Conservation (phyloP, 164 flowering plant genomes). For the Sextonia rubra region DNA sequence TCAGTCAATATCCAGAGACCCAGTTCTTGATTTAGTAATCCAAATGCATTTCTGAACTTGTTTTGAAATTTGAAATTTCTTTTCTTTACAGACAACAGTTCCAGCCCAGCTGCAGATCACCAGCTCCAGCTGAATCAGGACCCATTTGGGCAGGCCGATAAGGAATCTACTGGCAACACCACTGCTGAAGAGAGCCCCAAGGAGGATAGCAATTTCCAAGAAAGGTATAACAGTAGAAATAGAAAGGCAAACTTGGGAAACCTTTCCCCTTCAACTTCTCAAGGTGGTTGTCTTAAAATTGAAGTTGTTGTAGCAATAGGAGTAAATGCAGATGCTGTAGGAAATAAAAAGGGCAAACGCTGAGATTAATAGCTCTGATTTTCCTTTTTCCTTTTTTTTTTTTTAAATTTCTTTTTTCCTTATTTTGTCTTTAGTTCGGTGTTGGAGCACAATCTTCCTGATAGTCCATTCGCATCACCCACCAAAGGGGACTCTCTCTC, state of each 20-base stretch:
- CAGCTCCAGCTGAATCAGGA: slow-evolving; percentile 11
- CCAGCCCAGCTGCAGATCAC: slow-evolving; percentile 20
- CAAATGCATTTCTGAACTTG: neutral
- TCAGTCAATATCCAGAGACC: neutral
- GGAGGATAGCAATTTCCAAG: slow-evolving; percentile 41
- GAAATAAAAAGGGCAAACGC: neutral
- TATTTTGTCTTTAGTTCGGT: slow-evolving; percentile 19
- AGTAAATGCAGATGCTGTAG: neutral
- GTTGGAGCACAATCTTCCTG: slow-evolving; percentile 84
- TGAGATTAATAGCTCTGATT: neutral
- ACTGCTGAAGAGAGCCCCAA: slow-evolving; percentile 24
- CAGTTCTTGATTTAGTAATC: neutral
- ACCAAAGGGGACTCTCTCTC: slow-evolving; percentile 34
- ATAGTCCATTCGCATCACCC: slow-evolving; percentile 85
- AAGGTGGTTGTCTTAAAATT: too few species aligned
- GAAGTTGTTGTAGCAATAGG: neutral
- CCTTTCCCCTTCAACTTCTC: neutral
- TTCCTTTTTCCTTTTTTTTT: neutral
- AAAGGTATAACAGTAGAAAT: slow-evolving; percentile 32
- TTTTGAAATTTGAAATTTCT: slow-evolving; percentile 6
- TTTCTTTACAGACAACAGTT: slow-evolving; percentile 22
- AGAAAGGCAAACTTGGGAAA: neutral
- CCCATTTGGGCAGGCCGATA: slow-evolving; percentile 4
- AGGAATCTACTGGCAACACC: slow-evolving; percentile 13
- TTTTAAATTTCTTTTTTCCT: neutral